A percentile compares a stretch with the other conserved stretches of the same genome.
Evolutionary conservation across 1,139 yeast species (phyloP).

Genomic region (Hyphopichia khmerensis): DNA sequence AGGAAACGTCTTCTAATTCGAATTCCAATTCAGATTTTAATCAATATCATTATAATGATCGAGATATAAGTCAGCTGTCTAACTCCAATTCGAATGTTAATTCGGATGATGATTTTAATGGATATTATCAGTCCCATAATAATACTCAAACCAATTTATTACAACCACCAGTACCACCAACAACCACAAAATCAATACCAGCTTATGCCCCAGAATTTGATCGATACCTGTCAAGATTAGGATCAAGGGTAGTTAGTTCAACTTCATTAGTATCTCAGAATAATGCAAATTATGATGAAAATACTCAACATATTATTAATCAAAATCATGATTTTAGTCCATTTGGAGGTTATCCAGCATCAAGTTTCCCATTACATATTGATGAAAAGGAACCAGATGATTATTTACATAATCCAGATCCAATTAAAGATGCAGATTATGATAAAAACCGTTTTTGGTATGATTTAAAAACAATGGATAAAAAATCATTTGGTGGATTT

Average conservation of each 20-base stretch:
- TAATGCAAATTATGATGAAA: slow-evolving; percentile 5
- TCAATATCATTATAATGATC: background rate
- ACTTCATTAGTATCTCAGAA: slow-evolving; percentile 22
- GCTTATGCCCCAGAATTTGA: slow-evolving; percentile 16
- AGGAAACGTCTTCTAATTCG: background rate
- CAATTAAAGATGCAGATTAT: slow-evolving; percentile 78
- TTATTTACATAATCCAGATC: slow-evolving; percentile 90
- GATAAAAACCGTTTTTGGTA: slow-evolving; percentile 61
- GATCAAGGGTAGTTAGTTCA: slow-evolving; percentile 28
- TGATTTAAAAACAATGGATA: slow-evolving; percentile 62
- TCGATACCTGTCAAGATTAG: slow-evolving; percentile 26
- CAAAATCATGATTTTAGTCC: slow-evolving; percentile 56
- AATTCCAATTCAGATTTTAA: background rate
- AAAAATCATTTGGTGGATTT: slow-evolving; percentile 56
- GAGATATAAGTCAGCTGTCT: background rate
- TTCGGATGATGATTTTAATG: slow-evolving; percentile 24
- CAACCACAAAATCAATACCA: background rate
- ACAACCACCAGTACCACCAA: background rate
- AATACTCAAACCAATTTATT: slow-evolving; percentile 10
- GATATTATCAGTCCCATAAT: slow-evolving; percentile 17
- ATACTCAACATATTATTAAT: slow-evolving; percentile 1
- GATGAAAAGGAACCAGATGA: slow-evolving; percentile 94
- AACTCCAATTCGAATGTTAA: slow-evolving; percentile 19
- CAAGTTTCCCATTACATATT: slow-evolving; percentile 78
- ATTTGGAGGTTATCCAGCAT: slow-evolving; percentile 92